Conservation (phyloP, 768 basidiomycete species). For the Piloderma croceum region DNA sequence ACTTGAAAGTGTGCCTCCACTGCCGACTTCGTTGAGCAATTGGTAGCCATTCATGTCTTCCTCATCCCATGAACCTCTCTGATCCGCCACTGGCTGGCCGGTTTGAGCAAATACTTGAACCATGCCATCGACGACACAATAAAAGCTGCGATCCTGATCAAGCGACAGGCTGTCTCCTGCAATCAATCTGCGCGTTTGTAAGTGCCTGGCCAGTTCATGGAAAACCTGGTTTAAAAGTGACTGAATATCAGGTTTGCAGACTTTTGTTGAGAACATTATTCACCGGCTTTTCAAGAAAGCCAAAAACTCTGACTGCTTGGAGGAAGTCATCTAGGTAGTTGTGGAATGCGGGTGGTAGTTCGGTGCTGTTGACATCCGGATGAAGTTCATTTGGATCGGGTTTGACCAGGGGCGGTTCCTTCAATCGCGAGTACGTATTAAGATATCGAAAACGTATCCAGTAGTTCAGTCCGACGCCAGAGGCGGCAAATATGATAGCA, state of each 20-base stretch:
- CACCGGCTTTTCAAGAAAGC: constrained; percentile 94
- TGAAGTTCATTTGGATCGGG: constrained; percentile 83
- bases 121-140: constrained; percentile 96
- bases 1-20: constrained; percentile 91
- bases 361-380: constrained; percentile 81
- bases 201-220: constrained; percentile 92
- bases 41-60: constrained; percentile 95
- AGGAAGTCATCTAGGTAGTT: constrained; percentile 97
- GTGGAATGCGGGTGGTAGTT: constrained; percentile 75
- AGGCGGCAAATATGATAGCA: constrained; percentile 65
- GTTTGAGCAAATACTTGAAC: constrained; percentile 88
- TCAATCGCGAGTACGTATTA: constrained; percentile 69
- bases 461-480: constrained; percentile 67
- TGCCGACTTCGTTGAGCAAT: constrained; percentile 91
- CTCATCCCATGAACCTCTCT: constrained; percentile 64
- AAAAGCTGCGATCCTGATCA: constrained; percentile 91
- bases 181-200: constrained; percentile 91
- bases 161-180: constrained; percentile 93
- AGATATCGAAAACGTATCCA: constrained; percentile 81
- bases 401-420: constrained; percentile 77
- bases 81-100: constrained; percentile 42
- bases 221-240: constrained; percentile 80
- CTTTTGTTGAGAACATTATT: background rate
- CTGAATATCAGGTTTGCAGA: background rate
- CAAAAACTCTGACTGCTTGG: constrained; percentile 93